phyloP scores from a whole-genome alignment of 2,329 filamentous ascomycete genomes.

The Exserohilum rostratum region DNA sequence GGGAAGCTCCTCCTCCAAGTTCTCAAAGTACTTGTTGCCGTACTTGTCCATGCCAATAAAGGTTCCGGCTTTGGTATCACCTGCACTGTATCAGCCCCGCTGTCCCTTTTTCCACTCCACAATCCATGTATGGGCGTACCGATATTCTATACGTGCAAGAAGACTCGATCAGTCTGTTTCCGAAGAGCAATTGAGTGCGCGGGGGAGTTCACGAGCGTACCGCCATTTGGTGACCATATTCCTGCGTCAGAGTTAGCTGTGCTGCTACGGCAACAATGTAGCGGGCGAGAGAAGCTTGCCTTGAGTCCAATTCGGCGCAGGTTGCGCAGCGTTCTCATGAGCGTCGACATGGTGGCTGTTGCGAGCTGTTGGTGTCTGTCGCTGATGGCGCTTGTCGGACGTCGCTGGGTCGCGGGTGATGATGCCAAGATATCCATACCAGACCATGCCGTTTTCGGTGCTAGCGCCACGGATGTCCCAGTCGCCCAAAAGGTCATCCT shows the following conservation, averaged over 20 bases:
- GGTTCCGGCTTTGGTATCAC: slow-evolving; percentile 93
- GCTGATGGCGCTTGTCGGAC: slow-evolving; percentile 14
- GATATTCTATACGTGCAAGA: slow-evolving; percentile 43
- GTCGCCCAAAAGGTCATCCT: slow-evolving; percentile 29
- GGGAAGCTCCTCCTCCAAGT: slow-evolving; percentile 85
- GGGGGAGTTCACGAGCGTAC: slow-evolving; percentile 61
- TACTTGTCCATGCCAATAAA: slow-evolving; percentile 85
- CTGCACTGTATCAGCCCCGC: slow-evolving; percentile 56
- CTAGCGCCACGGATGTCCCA: slow-evolving; percentile 17
- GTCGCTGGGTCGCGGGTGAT: slow-evolving; percentile 24
- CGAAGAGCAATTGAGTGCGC: slow-evolving; percentile 25
- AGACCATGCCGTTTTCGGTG: slow-evolving; percentile 6
- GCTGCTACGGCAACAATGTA: slow-evolving; percentile 1
- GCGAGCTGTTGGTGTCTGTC: slow-evolving; percentile 17
- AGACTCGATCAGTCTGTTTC: slow-evolving; percentile 33
- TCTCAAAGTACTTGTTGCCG: slow-evolving; percentile 98
- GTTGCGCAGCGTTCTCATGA: slow-evolving; percentile 84
- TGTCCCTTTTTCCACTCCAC: not conserved
- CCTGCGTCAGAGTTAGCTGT: slow-evolving; percentile 60
- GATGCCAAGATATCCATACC: slow-evolving; percentile 27
- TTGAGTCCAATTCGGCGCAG: slow-evolving; percentile 86
- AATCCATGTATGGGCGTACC: slow-evolving; percentile 33
- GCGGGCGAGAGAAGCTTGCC: slow-evolving; percentile 57
- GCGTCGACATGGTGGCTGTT: slow-evolving; percentile 79
- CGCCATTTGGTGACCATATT: slow-evolving; percentile 90